These are phyloP conservation scores for Monarda citriodora DNA, from an alignment of 305 asterid genomes.

Conservation along the genomic window DNA sequence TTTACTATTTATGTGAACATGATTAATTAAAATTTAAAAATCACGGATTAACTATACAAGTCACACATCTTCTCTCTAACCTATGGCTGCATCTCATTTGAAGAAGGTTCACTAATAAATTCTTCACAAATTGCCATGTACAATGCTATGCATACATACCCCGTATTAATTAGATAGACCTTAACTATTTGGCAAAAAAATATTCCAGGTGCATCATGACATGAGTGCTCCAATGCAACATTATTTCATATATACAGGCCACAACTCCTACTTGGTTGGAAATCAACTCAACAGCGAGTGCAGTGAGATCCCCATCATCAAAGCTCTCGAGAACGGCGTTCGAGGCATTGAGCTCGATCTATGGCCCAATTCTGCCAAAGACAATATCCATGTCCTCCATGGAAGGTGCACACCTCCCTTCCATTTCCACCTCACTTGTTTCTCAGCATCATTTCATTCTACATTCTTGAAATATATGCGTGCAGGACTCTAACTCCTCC, in stretches of 20 bases:
- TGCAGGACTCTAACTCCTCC: constrained; percentile 89
- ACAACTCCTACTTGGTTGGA: constrained; percentile 93
- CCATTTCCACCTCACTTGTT: no score
- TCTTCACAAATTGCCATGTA: no score
- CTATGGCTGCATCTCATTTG: no score
- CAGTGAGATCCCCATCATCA: constrained; percentile 77
- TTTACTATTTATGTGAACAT: no score
- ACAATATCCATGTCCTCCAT: constrained; percentile 75
- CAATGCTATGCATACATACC: neutral
- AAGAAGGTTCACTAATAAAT: no score
- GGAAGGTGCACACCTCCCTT: constrained; percentile 52
- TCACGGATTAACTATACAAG: no score
- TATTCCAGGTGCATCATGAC: constrained; percentile 84
- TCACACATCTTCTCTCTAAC: no score
- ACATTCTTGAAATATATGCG: no score
- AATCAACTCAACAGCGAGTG: constrained; percentile 88
- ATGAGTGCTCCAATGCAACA: constrained; percentile 85
- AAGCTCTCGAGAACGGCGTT: constrained; percentile 69
- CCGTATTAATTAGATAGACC: neutral
- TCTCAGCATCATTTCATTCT: no score
- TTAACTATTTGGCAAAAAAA: neutral
- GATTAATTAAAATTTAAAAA: no score
- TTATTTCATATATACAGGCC: constrained; percentile 89
- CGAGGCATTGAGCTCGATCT: constrained; percentile 87
- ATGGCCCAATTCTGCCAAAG: constrained; percentile 82